Evolutionary conservation across 805 yeast species (phyloP), one percentile per base, ranked within the genome.

Genomic region (Saturnispora gosingensis): DNA sequence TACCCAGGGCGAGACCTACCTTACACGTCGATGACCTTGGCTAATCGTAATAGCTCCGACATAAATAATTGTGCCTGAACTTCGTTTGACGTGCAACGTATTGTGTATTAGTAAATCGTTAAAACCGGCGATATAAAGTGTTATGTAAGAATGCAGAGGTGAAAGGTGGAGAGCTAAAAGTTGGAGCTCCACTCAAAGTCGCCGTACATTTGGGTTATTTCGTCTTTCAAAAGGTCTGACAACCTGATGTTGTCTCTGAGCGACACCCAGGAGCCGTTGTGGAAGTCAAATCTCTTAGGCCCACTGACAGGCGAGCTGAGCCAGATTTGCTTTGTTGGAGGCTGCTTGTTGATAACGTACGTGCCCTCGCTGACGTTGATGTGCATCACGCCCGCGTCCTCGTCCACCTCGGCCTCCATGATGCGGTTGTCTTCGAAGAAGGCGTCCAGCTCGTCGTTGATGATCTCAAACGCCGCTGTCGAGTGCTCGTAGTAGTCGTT

Each of bases 291-390:
- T 57, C 85, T 70, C 62, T 89, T 88, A 5, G 99, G 99, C 0
- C 99, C 99, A 7, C 95, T 85, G 3, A 88, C 63, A 0, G 99
- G 99, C 43, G 96, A 85, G 53, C 95, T 81, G 49, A 91, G 74
- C 99, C 99, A 93, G 30, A 93, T 84, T 66, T 93, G 99, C 68
- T 87, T 85, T 69, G 89, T 93, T 3, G 99, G 97, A 1, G 99
- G 99, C 68, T 93, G 98, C 63, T 89, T 91, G 71, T 93, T 93
- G 63, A 93, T 83, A 28, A 93, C 96, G 64, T 93, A 93, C 0
- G 90, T 78, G 1, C 97, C 98, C 16, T 73, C 71, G 1, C 81
- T 77, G 3, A 91, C 87, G 6, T 74, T 78, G 52, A 93, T 65
- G 1, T 91, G 82, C 68, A 93, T 67, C 8, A 93, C 97, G 7